A percentile compares a stretch with the other conserved stretches of the same genome.
phyloP scores from a whole-genome alignment of 1,284 basidiomycete genomes.

The Tilletia caries region DNA sequence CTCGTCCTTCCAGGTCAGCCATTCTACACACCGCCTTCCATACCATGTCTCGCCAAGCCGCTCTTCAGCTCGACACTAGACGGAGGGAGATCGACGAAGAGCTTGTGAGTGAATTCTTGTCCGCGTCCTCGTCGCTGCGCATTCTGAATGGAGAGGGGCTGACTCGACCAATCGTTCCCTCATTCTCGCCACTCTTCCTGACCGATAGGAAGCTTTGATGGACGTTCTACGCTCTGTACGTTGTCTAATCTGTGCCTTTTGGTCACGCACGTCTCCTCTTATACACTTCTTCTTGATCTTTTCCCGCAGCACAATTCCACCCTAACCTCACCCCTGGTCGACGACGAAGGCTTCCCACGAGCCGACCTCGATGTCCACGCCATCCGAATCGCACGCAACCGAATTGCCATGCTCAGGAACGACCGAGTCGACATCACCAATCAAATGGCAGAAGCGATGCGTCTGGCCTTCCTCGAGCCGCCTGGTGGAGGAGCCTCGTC shows the following conservation, averaged over 20 bases:
- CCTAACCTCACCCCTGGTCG: constrained; percentile 31
- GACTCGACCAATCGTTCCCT: too few relatives aligned
- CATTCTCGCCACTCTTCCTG: too few relatives aligned
- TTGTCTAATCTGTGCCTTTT: background rate
- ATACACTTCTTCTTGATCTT: background rate
- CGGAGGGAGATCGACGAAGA: constrained; percentile 22
- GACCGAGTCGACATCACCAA: constrained; percentile 31
- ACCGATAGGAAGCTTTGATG: constrained; percentile 20
- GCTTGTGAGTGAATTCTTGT: constrained; percentile 22
- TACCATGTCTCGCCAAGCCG: constrained; percentile 12
- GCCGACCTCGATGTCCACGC: constrained; percentile 37
- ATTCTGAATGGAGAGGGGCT: too few relatives aligned
- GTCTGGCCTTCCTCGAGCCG: constrained; percentile 23
- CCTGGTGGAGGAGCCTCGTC: constrained; percentile 28
- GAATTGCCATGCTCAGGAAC: constrained; percentile 35
- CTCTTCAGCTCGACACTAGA: constrained; percentile 15
- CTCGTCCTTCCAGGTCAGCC: too few relatives aligned
- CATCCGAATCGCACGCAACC: constrained; percentile 30
- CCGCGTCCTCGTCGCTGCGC: background rate
- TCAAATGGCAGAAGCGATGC: constrained; percentile 20
- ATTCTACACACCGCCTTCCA: too few relatives aligned
- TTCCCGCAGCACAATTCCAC: constrained; percentile 24
- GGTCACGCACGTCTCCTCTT: background rate
- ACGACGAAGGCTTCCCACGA: constrained; percentile 38
- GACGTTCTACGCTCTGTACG: constrained; percentile 10